These are phyloP conservation scores for Tolypocladium nubicola DNA, from an alignment of 2,329 filamentous ascomycete species.

Conservation along the genomic window DNA sequence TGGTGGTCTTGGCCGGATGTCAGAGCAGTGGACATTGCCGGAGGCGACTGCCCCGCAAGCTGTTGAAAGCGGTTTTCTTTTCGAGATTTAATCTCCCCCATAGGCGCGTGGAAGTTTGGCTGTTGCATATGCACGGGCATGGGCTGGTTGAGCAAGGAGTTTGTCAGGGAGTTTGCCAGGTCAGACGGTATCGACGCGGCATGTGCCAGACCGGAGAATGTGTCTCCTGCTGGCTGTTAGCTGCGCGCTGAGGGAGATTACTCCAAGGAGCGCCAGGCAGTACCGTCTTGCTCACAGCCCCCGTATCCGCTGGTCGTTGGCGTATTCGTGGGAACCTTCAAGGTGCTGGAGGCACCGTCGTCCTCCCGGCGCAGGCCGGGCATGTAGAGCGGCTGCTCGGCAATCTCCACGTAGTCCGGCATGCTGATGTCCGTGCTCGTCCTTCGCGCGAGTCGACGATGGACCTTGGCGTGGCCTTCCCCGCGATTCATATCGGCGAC, in stretches of 20 bases:
- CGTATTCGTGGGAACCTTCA: conserved; percentile 32
- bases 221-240: conserved; percentile 5
- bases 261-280: not conserved
- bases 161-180: conserved; percentile 31
- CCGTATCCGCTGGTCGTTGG: conserved; percentile 18
- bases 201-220: conserved; percentile 10
- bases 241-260: not conserved
- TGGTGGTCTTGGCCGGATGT: conserved; percentile 11
- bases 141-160: conserved; percentile 38
- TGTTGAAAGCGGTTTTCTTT: conserved; percentile 29
- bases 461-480: conserved; percentile 1
- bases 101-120: conserved; percentile 17
- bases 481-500: conserved; percentile 2
- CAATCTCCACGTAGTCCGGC: conserved; percentile 25
- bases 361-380: conserved; percentile 21
- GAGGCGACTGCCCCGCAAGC: conserved; percentile 3
- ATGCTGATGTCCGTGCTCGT: conserved; percentile 30
- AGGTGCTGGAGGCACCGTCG: conserved; percentile 9
- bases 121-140: conserved; percentile 23
- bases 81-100: conserved; percentile 29
- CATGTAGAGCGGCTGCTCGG: conserved; percentile 5
- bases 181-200: conserved; percentile 16
- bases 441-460: conserved; percentile 10
- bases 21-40: conserved; percentile 8
- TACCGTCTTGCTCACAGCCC: conserved; percentile 9